A percentile compares a stretch with the other conserved stretches of the same genome.
These are phyloP conservation scores for Yamadazyma oceani DNA, from an alignment of 1,139 yeast species.

Conservation along the genomic window DNA sequence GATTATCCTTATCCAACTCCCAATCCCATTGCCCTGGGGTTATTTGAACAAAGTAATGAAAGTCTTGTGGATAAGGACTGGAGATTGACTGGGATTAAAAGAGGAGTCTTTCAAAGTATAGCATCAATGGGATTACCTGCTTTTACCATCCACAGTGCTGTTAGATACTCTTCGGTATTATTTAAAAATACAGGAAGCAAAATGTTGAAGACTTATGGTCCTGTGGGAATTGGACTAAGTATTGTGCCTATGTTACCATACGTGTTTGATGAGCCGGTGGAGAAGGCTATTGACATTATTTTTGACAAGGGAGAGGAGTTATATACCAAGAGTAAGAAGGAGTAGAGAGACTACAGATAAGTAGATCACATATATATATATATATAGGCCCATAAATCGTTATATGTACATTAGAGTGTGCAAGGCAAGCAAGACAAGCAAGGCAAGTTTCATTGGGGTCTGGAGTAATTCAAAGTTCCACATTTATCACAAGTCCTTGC, in stretches of 20 bases:
- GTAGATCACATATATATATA: slow-evolving; percentile 2
- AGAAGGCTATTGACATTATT: slow-evolving; percentile 60
- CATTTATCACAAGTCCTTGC: slow-evolving; percentile 75
- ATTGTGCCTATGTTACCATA: slow-evolving; percentile 80
- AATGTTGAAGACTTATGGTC: slow-evolving; percentile 61
- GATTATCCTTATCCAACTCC: slow-evolving; percentile 47
- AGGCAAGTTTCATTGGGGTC: slow-evolving; percentile 49
- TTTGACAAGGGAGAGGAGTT: slow-evolving; percentile 58
- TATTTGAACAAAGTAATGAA: slow-evolving; percentile 25
- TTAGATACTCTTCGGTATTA: slow-evolving; percentile 62
- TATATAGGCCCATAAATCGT: too few species aligned
- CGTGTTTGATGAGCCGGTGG: slow-evolving; percentile 82
- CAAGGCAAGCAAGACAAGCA: too few species aligned
- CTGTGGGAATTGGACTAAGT: slow-evolving; percentile 73
- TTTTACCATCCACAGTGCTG: slow-evolving; percentile 78
- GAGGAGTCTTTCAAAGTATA: slow-evolving; percentile 76
- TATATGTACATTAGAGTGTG: too few species aligned
- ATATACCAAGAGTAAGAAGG: slow-evolving; percentile 18
- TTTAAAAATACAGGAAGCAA: slow-evolving; percentile 46
- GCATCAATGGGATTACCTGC: slow-evolving; percentile 91
- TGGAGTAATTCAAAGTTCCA: slow-evolving; percentile 67
- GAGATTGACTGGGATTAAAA: slow-evolving; percentile 61
- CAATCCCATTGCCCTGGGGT: slow-evolving; percentile 38
- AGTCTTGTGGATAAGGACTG: slow-evolving; percentile 54
- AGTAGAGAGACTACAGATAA: background rate